Percentiles rank a stretch among this genome's conserved stretches.
Conservation (phyloP, 805 yeast species). For the Kodamaea restingae region DNA sequence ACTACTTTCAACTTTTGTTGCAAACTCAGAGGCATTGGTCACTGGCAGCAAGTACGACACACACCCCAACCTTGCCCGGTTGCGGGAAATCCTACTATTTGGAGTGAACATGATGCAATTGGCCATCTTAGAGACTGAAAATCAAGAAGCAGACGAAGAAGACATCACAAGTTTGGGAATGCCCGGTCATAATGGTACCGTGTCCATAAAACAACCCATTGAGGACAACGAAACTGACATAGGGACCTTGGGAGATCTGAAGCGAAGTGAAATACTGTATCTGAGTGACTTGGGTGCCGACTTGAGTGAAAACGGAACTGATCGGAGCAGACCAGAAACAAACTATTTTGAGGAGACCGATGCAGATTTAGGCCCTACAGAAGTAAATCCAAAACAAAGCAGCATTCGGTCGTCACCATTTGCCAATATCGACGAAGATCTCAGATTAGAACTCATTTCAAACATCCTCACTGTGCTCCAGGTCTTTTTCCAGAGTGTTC, state of each 20-base stretch:
- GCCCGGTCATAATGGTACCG: background rate
- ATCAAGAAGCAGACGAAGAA: background rate
- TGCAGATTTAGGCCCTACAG: background rate
- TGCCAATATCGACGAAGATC: constrained; percentile 18
- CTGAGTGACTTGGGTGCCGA: too few relatives aligned
- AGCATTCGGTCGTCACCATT: constrained; percentile 6
- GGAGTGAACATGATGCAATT: constrained; percentile 17
- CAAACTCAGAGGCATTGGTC: constrained; percentile 17
- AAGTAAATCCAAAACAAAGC: background rate
- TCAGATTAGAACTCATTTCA: constrained; percentile 18
- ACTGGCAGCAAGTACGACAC: constrained; percentile 40
- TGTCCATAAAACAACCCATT: background rate
- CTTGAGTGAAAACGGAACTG: background rate
- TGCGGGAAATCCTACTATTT: constrained; percentile 15
- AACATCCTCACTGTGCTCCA: constrained; percentile 19
- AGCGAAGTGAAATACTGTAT: too few relatives aligned
- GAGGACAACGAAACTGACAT: background rate
- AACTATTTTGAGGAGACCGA: background rate
- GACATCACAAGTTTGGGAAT: constrained; percentile 1
- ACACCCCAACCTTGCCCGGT: constrained; percentile 9
- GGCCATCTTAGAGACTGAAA: background rate
- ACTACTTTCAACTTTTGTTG: constrained; percentile 18
- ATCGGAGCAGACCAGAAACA: background rate
- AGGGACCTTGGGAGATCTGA: background rate
- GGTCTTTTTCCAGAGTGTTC: constrained; percentile 20